A percentile compares a stretch with the other conserved stretches of the same genome.
Conservation (phyloP, 208 protist genomes). For the Entamoeba histolytica region DNA sequence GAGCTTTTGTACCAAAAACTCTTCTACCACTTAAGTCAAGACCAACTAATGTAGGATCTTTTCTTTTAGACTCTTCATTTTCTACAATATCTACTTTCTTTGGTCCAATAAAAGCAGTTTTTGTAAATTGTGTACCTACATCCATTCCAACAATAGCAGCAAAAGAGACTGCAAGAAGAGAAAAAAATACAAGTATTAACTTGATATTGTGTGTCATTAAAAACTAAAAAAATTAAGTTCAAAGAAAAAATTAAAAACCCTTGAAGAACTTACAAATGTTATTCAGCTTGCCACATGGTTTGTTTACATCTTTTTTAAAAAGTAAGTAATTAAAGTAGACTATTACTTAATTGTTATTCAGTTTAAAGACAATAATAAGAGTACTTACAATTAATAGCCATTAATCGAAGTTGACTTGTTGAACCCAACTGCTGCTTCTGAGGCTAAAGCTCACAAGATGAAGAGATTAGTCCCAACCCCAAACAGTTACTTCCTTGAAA, state of each 20-base stretch:
- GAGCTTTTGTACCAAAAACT: neutral
- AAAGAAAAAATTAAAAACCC: neutral
- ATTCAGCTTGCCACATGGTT: no score
- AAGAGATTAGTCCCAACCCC: conserved; percentile 90
- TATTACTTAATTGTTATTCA: no score
- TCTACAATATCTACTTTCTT: neutral
- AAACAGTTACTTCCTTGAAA: conserved; percentile 97
- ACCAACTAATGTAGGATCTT: neutral
- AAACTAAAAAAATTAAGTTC: neutral
- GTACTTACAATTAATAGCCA: no score
- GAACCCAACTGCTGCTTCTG: conserved; percentile 66
- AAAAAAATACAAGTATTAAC: neutral
- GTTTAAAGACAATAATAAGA: no score
- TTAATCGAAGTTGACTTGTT: conserved; percentile 59
- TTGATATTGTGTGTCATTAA: neutral
- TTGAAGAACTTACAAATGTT: no score
- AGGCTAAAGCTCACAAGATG: conserved; percentile 88
- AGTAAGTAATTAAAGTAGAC: no score
- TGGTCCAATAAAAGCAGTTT: neutral
- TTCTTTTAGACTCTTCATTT: neutral
- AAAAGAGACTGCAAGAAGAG: neutral
- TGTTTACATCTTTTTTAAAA: neutral
- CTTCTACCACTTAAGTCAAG: neutral
- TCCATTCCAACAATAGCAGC: neutral
- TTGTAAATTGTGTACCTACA: neutral